Evolutionary conservation across 1,139 yeast genomes (phyloP), one percentile per base, ranked within the genome.

Genomic region (Geotrichum restrictum): DNA sequence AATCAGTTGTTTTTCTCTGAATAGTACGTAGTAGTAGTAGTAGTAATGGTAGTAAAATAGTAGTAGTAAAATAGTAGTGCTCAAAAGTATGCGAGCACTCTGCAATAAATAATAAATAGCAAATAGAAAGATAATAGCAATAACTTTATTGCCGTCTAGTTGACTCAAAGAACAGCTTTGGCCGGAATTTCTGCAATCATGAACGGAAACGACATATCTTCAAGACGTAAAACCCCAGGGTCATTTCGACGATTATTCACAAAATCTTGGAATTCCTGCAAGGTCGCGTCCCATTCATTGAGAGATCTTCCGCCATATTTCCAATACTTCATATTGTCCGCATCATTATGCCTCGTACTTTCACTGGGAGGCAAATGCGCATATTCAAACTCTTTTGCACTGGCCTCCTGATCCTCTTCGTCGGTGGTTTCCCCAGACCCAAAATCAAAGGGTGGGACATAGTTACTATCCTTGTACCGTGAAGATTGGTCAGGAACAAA

Each of bases 201-300:
- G 56, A 75, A 65, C 13, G 81, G 81, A 56, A 74, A 72, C 7
- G 64, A 64, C 31, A 68, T 55, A 51, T 63, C 67, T 48, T 62
- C 66, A 45, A 63, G 58, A 8, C 69, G 61, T 22, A 63, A 56
- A 11, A 61, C 65, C 1, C 70, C 70, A 24, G 57, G 60, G 43
- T 59, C 51, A 41, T 45, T 53, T 48, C 48, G 60, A 41, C 72
- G 56, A 49, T 62, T 56, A 37, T 73, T 69, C 60, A 82, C 73
- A 63, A 75, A 85, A 42, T 68, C 67, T 61, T 82, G 85, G 64
- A 81, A 83, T 62, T 83, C 87, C 2, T 74, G 72, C 27, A 83
- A 81, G 39, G 76, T 67, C 2, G 59, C 51, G 53, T 77, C 76
- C 83, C 88, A 82, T 62, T 85, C 93, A 57, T 80, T 80, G 52